Percentiles rank a stretch among this genome's conserved stretches.
Evolutionary conservation across 73 alveolate genomes (phyloP).

Genomic region (Tetrahymena borealis): DNA sequence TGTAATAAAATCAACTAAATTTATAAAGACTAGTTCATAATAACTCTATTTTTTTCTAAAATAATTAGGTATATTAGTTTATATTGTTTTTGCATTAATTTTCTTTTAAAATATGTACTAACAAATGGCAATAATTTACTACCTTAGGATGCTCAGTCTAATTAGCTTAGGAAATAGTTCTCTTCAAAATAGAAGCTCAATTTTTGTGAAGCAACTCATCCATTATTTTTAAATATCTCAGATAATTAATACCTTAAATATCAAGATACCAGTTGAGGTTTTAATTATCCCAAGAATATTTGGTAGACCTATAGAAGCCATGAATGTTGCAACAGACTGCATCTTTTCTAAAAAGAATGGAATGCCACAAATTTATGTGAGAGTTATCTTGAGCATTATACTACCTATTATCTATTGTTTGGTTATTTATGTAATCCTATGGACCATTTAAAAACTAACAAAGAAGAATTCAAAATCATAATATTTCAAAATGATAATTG

Average conservation of each 20-base stretch:
- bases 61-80: background rate
- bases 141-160: background rate
- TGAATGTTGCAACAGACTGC: background rate
- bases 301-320: background rate
- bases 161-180: background rate
- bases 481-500: too few relatives aligned
- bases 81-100: too few relatives aligned
- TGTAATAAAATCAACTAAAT: too few relatives aligned
- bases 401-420: background rate
- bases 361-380: background rate
- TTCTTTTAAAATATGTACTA: too few relatives aligned
- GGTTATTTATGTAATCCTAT: too few relatives aligned
- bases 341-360: background rate
- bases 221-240: background rate
- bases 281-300: background rate
- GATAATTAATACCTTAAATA: too few relatives aligned
- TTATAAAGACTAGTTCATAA: too few relatives aligned
- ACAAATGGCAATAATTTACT: background rate
- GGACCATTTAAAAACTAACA: too few relatives aligned
- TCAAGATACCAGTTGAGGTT: background rate
- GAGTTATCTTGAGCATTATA: background rate
- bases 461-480: too few relatives aligned
- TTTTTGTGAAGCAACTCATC: background rate
- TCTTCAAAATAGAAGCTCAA: background rate
- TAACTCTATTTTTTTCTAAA: too few relatives aligned